A percentile compares a stretch with the other conserved stretches of the same genome.
Evolutionary conservation across 83 land plant genomes (phyloP).

Genomic region (Thuja plicata): DNA sequence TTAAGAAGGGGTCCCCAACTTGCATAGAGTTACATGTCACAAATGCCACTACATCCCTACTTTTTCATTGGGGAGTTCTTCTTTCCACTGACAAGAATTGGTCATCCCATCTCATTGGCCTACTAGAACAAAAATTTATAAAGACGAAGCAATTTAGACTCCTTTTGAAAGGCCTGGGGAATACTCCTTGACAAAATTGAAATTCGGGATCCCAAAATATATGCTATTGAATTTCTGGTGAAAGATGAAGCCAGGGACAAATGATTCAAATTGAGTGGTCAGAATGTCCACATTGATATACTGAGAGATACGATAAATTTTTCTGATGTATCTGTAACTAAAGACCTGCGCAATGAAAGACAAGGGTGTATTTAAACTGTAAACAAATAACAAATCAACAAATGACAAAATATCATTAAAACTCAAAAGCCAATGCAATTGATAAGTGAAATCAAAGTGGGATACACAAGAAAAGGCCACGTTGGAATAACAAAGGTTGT

Average conservation of each 20-base stretch:
- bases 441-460: too few relatives aligned
- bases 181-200: slow-evolving; percentile 3
- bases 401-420: too few relatives aligned
- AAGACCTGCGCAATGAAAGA: too few relatives aligned
- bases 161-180: slow-evolving; percentile 23
- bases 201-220: slow-evolving; percentile 8
- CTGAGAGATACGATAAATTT: slow-evolving; percentile 11
- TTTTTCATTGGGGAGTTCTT: slow-evolving; percentile 28
- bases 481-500: too few relatives aligned
- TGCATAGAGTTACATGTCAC: slow-evolving; percentile 6
- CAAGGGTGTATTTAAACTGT: too few relatives aligned
- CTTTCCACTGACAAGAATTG: slow-evolving; percentile 18
- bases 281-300: slow-evolving; percentile 27
- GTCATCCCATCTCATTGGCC: slow-evolving; percentile 14
- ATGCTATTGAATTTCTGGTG: slow-evolving; percentile 16
- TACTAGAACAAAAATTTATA: slow-evolving; percentile 5
- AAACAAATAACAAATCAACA: too few relatives aligned
- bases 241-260: slow-evolving; percentile 16
- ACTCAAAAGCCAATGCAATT: too few relatives aligned
- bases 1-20: slow-evolving; percentile 1
- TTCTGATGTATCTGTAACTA: slow-evolving; percentile 7
- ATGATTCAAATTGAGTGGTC: slow-evolving; percentile 22
- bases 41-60: slow-evolving; percentile 10
- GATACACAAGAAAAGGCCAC: too few relatives aligned
- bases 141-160: slow-evolving; percentile 22